phyloP scores from a whole-genome alignment of 73 alveolate genomes.

The Paramecium tetraurelia region DNA sequence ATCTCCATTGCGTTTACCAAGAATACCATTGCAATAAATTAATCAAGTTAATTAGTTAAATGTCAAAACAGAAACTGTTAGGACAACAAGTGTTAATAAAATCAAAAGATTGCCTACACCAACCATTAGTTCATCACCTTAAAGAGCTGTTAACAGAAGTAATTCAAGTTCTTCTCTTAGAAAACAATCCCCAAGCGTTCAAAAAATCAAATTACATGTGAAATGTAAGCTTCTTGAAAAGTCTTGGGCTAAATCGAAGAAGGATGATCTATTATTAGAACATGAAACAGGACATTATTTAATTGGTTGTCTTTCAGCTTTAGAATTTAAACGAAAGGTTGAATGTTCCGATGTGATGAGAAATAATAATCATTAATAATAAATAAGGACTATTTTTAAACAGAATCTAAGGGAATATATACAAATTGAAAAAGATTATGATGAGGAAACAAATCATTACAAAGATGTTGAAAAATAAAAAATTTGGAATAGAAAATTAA shows the following conservation, averaged over 20 bases:
- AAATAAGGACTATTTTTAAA: background rate
- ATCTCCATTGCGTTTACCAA: background rate
- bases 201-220: background rate
- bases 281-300: background rate
- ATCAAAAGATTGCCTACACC: background rate
- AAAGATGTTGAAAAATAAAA: background rate
- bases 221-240: background rate
- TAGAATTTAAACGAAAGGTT: conserved; percentile 2
- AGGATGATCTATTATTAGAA: conserved; percentile 5
- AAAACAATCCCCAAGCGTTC: background rate
- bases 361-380: background rate
- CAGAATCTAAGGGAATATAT: background rate
- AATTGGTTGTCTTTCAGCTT: background rate
- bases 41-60: background rate
- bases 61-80: background rate
- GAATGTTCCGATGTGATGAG: background rate
- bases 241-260: conserved; percentile 5
- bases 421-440: conserved; percentile 11
- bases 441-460: background rate
- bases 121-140: background rate
- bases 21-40: background rate
- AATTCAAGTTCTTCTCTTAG: background rate
- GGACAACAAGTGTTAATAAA: background rate
- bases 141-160: background rate
- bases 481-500: background rate